phyloP scores from a whole-genome alignment of 345 rosid species.

The Luvunga scandens region DNA sequence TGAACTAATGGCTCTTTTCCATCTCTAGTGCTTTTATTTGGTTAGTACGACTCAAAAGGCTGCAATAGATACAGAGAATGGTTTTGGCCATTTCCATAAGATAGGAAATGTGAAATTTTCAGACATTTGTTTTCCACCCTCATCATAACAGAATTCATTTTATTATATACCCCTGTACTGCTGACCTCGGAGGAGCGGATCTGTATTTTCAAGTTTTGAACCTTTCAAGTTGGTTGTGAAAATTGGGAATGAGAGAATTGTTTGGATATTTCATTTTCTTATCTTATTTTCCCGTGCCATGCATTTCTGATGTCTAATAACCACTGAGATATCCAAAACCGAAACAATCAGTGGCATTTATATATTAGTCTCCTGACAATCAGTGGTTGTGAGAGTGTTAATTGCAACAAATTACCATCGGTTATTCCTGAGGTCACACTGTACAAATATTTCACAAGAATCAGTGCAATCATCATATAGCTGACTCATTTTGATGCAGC shows the following conservation, averaged over 20 bases:
- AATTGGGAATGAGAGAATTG: background rate
- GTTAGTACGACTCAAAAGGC: background rate
- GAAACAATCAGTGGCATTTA: no score
- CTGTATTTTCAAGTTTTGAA: background rate
- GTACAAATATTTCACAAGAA: no score
- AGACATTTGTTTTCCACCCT: background rate
- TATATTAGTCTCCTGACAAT: no score
- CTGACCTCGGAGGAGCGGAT: no score
- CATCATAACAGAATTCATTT: background rate
- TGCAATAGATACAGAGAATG: background rate
- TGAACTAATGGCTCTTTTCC: background rate
- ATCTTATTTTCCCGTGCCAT: background rate
- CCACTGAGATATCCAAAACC: background rate
- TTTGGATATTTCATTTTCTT: background rate
- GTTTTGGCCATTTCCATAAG: background rate
- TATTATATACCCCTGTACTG: no score
- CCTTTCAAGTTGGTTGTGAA: background rate
- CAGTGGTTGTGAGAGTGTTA: no score
- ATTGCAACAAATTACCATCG: no score
- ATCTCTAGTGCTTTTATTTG: background rate
- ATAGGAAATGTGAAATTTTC: slow-evolving; percentile 1
- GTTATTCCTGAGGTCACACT: no score
- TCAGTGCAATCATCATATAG: no score
- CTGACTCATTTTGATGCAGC: background rate
- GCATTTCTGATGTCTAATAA: background rate